Evolutionary conservation across 352 stramenopile species (phyloP).

Genomic region (Globisporangium megalacanthum): DNA sequence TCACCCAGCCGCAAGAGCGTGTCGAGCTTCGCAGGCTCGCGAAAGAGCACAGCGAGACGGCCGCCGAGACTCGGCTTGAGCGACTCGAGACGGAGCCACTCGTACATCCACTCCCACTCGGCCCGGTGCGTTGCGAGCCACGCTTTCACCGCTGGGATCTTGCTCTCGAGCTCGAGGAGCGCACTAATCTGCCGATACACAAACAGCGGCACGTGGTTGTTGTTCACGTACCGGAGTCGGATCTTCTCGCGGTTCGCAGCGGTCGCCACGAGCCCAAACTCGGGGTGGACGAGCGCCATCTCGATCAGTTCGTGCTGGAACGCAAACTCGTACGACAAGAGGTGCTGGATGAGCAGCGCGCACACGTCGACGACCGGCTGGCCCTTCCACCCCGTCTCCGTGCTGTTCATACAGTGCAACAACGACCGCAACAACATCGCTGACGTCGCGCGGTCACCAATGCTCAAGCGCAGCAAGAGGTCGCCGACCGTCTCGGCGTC

Average conservation of each 20-base stretch:
- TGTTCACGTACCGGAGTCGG: constrained; percentile 59
- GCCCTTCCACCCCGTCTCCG: constrained; percentile 84
- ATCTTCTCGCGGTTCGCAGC: constrained; percentile 62
- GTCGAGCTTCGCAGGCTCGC: constrained; percentile 72
- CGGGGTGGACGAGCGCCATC: constrained; percentile 49
- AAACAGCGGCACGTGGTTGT: constrained; percentile 65
- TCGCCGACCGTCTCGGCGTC: constrained; percentile 79
- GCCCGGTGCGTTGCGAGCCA: constrained; percentile 52
- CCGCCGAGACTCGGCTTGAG: constrained; percentile 74
- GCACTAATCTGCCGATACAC: constrained; percentile 75
- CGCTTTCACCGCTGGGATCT: constrained; percentile 41
- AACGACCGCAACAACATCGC: constrained; percentile 57
- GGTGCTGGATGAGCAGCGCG: constrained; percentile 46
- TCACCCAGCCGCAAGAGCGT: constrained; percentile 61
- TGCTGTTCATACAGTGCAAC: constrained; percentile 74
- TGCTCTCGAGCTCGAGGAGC: constrained; percentile 62
- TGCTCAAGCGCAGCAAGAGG: constrained; percentile 61
- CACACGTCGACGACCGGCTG: constrained; percentile 79
- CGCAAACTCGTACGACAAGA: constrained; percentile 55
- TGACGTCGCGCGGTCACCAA: constrained; percentile 56
- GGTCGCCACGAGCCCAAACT: constrained; percentile 68
- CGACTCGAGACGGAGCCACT: constrained; percentile 85
- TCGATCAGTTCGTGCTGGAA: constrained; percentile 66
- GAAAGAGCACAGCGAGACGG: constrained; percentile 50
- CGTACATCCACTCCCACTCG: constrained; percentile 82